Conservation (phyloP, 129 eudicot species). For the Kitagawia praeruptora region DNA sequence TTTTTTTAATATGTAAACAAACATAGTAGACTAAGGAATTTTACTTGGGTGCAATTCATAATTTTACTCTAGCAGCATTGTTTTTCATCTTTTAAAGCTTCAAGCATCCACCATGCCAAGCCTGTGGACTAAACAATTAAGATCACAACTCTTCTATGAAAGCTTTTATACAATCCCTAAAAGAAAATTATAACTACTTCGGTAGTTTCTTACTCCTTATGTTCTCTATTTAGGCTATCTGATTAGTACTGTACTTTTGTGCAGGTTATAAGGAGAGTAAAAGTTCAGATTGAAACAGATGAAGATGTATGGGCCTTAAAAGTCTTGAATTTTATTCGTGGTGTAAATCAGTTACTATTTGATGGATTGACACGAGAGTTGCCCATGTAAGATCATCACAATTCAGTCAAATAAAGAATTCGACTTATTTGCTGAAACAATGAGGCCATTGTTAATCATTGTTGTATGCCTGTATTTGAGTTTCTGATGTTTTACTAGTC, state of each 20-base stretch:
- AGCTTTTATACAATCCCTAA: not conserved
- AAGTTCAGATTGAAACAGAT: constrained; percentile 37
- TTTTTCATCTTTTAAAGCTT: not conserved
- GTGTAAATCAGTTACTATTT: constrained; percentile 55
- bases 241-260: not conserved
- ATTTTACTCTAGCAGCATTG: not conserved
- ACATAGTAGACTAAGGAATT: not conserved
- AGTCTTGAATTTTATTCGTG: constrained; percentile 57
- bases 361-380: constrained; percentile 86
- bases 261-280: constrained; percentile 62
- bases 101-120: not conserved
- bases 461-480: not conserved
- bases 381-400: constrained; percentile 48
- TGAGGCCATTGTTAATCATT: not conserved
- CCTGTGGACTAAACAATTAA: not conserved
- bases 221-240: not conserved
- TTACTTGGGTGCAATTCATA: not conserved
- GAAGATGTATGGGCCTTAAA: constrained; percentile 89
- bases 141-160: not conserved
- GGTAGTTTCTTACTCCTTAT: not conserved
- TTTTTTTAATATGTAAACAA: not conserved
- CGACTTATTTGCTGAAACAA: not conserved
- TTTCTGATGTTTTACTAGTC: not conserved
- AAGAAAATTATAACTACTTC: not conserved
- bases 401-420: no score